These are phyloP conservation scores for Echium plantagineum DNA, from an alignment of 257 asterid species.

Conservation along the genomic window DNA sequence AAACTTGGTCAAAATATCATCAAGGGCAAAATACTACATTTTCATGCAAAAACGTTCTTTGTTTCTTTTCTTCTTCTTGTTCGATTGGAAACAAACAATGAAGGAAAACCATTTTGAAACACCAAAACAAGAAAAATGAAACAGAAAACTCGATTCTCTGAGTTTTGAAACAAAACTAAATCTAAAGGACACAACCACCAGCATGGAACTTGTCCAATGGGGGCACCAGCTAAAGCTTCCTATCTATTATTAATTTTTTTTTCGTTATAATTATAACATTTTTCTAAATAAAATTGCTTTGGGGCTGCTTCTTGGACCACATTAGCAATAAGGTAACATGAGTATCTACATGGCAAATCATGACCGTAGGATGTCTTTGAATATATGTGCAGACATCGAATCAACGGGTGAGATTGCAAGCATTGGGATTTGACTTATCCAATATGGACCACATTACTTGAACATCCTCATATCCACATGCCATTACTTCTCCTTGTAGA, in stretches of 20 bases:
- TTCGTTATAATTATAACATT: too few species aligned
- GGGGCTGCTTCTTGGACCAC: conserved; percentile 1
- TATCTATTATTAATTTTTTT: too few species aligned
- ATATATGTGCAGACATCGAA: not conserved
- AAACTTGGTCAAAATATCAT: too few species aligned
- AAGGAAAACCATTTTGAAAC: too few species aligned
- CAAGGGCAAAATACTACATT: too few species aligned
- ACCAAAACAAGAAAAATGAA: too few species aligned
- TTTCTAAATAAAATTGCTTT: not conserved
- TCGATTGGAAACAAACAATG: too few species aligned
- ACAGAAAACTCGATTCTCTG: too few species aligned
- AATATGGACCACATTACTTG: conserved; percentile 87
- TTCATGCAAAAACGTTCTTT: too few species aligned
- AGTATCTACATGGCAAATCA: not conserved
- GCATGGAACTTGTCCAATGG: not conserved
- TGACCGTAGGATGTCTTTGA: not conserved
- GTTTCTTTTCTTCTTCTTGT: too few species aligned
- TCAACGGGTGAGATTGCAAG: conserved; percentile 23
- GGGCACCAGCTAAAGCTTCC: not conserved
- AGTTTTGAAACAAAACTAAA: too few species aligned
- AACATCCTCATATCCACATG: conserved; percentile 74
- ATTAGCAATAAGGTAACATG: not conserved
- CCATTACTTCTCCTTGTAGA: conserved; percentile 77
- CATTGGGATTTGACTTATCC: conserved; percentile 50
- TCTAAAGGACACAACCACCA: not conserved